phyloP scores from a whole-genome alignment of 257 asterid species.

The Cruciata laevipes region DNA sequence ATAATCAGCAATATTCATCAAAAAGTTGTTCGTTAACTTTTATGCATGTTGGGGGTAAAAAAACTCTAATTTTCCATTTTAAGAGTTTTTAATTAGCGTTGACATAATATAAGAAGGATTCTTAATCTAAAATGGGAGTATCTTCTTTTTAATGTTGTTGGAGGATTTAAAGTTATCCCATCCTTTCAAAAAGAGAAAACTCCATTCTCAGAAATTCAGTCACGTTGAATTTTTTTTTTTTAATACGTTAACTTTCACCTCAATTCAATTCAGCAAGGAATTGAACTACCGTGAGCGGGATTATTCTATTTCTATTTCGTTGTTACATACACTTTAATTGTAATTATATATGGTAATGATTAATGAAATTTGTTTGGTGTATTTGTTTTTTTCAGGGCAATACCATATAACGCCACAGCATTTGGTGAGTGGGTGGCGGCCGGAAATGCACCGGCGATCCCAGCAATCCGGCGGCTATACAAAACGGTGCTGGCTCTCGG shows the following conservation, averaged over 20 bases:
- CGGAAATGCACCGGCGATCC: slow-evolving; percentile 2
- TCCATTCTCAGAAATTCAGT: too few relatives aligned
- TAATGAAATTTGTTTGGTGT: background rate
- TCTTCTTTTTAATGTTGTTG: background rate
- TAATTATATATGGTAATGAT: too few relatives aligned
- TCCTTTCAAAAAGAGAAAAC: too few relatives aligned
- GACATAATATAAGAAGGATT: background rate
- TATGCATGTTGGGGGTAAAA: background rate
- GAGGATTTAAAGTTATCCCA: background rate
- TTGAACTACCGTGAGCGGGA: too few relatives aligned
- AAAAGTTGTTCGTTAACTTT: background rate
- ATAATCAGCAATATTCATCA: background rate
- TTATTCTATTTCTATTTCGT: too few relatives aligned
- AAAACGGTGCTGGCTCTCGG: slow-evolving; percentile 1
- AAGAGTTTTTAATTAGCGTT: background rate
- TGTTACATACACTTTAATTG: too few relatives aligned
- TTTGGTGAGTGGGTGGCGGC: background rate
- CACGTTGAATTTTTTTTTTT: too few relatives aligned
- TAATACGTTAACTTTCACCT: too few relatives aligned
- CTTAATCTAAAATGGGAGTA: background rate
- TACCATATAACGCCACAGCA: background rate
- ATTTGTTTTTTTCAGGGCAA: background rate
- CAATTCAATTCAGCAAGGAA: too few relatives aligned
- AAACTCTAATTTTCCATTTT: too few relatives aligned
- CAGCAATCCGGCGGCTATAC: background rate